Evolutionary conservation across 106 monocot species (phyloP).

Genomic region (Gastrodia elata): DNA sequence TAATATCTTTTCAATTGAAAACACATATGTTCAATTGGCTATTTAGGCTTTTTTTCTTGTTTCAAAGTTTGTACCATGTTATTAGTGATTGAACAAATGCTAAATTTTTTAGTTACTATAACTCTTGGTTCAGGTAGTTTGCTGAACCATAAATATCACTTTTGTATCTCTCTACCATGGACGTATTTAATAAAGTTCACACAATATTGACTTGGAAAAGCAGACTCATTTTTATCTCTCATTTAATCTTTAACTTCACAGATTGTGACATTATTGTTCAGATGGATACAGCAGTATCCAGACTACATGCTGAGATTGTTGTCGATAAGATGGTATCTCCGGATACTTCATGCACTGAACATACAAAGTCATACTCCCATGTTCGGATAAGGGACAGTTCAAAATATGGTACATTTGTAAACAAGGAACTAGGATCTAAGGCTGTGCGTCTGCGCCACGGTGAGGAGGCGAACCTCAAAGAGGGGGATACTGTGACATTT

Average conservation of each 20-base stretch:
- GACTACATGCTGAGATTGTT: constrained; percentile 82
- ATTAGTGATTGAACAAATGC: not conserved
- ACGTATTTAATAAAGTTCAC: not conserved
- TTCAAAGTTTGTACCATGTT: not conserved
- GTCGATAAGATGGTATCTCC: constrained; percentile 45
- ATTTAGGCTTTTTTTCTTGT: not conserved
- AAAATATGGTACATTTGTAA: constrained; percentile 80
- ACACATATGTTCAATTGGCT: too few species aligned
- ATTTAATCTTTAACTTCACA: constrained; percentile 16
- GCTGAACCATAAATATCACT: not conserved
- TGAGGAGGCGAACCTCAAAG: constrained; percentile 34
- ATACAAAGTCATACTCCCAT: constrained; percentile 14
- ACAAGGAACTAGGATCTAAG: constrained; percentile 46
- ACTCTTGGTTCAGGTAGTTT: not conserved
- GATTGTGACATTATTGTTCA: constrained; percentile 90
- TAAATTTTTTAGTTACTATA: not conserved
- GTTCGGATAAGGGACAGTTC: constrained; percentile 61
- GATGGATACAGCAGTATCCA: constrained; percentile 65
- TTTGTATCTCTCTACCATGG: not conserved
- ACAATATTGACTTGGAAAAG: not conserved
- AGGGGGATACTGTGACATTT: constrained; percentile 70
- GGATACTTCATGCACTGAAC: constrained; percentile 12
- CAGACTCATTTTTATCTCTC: not conserved
- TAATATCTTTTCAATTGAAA: too few species aligned
- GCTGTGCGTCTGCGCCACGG: constrained; percentile 36